A percentile compares a stretch with the other conserved stretches of the same genome.
phyloP scores from a whole-genome alignment of 1,284 basidiomycete species.

The Boletellus deceptivus region DNA sequence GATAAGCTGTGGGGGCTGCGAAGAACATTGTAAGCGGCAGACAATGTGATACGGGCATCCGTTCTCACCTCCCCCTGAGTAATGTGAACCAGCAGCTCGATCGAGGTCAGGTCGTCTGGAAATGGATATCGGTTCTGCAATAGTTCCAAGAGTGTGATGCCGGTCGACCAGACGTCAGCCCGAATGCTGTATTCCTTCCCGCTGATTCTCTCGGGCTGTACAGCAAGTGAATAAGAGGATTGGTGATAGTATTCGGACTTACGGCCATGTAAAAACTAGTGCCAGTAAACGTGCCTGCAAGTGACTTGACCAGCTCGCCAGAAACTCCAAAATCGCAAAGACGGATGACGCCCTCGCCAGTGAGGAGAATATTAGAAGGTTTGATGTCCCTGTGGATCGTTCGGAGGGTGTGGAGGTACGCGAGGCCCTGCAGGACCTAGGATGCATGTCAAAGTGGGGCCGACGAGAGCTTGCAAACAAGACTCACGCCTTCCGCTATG shows the following conservation, averaged over 20 bases:
- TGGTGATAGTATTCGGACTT: conserved; percentile 36
- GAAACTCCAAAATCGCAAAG: conserved; percentile 97
- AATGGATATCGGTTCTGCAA: conserved; percentile 96
- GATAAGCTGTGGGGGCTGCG: conserved; percentile 76
- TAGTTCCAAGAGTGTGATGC: conserved; percentile 90
- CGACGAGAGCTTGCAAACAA: conserved; percentile 3
- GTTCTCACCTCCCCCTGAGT: conserved; percentile 70
- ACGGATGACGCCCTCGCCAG: conserved; percentile 85
- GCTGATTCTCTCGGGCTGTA: conserved; percentile 88
- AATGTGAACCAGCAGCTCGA: conserved; percentile 93
- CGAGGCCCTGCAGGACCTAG: conserved; percentile 86
- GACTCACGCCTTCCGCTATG: conserved; percentile 82
- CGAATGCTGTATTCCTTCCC: conserved; percentile 90
- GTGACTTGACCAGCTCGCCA: conserved; percentile 88
- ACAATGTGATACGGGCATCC: background rate
- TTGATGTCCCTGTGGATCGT: conserved; percentile 99
- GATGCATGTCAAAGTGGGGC: conserved; percentile 15
- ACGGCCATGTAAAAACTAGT: conserved; percentile 98
- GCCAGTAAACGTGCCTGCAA: conserved; percentile 94
- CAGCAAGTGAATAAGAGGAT: conserved; percentile 9
- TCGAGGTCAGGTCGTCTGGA: conserved; percentile 86
- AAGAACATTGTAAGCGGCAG: conserved; percentile 5
- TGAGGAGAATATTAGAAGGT: conserved; percentile 92
- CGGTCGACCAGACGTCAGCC: conserved; percentile 98
- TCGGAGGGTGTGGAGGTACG: conserved; percentile 86